Evolutionary conservation across 176 grass and related monocot genomes (phyloP).

Genomic region (Oryza punctata): DNA sequence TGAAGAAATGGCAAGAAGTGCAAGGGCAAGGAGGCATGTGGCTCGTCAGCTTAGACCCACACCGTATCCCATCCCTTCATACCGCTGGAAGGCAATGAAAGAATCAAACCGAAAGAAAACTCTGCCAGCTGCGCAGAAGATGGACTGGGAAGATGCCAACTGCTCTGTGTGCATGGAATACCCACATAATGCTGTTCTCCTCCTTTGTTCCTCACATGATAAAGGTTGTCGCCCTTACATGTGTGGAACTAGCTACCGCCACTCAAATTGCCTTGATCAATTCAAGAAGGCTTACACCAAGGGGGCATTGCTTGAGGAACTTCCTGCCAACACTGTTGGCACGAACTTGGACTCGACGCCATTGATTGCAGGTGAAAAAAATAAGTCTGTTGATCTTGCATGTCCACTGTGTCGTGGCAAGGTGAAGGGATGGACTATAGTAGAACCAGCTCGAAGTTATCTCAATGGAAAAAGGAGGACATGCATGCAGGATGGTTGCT

Average conservation of each 20-base stretch:
- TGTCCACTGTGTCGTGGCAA: conserved; percentile 93
- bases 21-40: conserved; percentile 64
- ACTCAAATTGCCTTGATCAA: conserved; percentile 96
- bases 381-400: conserved; percentile 58
- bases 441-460: conserved; percentile 80
- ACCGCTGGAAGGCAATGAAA: conserved; percentile 58
- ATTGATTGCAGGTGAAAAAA: conserved; percentile 54
- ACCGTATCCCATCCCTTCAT: conserved; percentile 79
- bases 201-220: conserved; percentile 96
- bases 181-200: conserved; percentile 94
- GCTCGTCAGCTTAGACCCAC: conserved; percentile 65
- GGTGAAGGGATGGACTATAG: conserved; percentile 96
- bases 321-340: conserved; percentile 29
- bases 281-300: conserved; percentile 94
- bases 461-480: conserved; percentile 85
- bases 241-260: conserved; percentile 86
- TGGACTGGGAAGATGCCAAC: conserved; percentile 96
- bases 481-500: conserved; percentile 93
- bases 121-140: conserved; percentile 55
- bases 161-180: conserved; percentile 98
- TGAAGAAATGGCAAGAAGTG: conserved; percentile 71
- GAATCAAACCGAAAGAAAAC: conserved; percentile 56
- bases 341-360: conserved; percentile 29
- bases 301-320: conserved; percentile 52
- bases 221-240: conserved; percentile 97